Conservation (phyloP, 2,329 filamentous ascomycete species). For the Aspergillaceae sp. region DNA sequence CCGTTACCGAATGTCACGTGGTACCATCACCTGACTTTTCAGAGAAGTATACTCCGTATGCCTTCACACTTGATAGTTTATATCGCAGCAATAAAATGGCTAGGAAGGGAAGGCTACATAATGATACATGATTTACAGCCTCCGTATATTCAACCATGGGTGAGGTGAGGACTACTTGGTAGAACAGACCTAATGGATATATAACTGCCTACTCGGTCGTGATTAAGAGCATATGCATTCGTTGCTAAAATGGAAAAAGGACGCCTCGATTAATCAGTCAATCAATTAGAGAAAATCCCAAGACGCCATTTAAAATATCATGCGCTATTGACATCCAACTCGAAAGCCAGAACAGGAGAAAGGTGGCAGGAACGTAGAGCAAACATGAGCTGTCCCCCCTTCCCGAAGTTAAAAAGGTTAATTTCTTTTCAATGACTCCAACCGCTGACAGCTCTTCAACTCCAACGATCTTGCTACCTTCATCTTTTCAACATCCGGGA, state of each 20-base stretch:
- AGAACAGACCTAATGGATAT: too few species aligned
- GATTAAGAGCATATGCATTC: neutral
- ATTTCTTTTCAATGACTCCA: conserved; percentile 43
- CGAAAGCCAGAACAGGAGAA: neutral
- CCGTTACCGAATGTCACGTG: neutral
- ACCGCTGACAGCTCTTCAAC: conserved; percentile 50
- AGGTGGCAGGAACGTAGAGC: conserved; percentile 1
- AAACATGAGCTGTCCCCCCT: conserved; percentile 2
- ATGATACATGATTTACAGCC: too few species aligned
- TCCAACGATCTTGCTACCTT: conserved; percentile 56
- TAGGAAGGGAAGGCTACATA: too few species aligned
- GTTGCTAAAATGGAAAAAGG: conserved; percentile 5
- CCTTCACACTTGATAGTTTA: neutral
- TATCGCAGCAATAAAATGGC: too few species aligned
- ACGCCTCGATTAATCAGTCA: neutral
- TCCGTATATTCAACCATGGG: too few species aligned
- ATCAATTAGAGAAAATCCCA: conserved; percentile 3
- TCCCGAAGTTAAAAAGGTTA: conserved; percentile 5
- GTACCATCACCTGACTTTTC: neutral
- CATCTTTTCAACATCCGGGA: conserved; percentile 70
- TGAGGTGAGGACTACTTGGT: too few species aligned
- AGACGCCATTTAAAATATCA: conserved; percentile 7
- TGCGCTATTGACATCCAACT: conserved; percentile 10
- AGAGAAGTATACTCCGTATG: conserved; percentile 8
- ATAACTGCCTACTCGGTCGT: too few species aligned